Base-by-base conservation (phyloP, 345 rosid genomes). In the Salix dunnii region DNA sequence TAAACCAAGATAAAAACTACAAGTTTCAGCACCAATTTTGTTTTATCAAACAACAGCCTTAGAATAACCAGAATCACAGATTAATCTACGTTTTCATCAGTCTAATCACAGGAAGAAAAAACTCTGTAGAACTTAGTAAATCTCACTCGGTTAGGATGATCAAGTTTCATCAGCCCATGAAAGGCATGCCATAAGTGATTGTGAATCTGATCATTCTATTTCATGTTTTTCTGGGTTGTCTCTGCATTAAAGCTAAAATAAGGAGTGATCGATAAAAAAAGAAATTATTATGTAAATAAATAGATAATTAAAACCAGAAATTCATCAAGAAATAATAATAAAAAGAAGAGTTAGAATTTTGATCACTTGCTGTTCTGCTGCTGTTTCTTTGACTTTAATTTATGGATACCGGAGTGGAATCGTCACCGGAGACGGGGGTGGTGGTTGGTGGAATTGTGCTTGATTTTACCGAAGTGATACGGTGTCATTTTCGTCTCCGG, bases 61-160 rank as follows among this genome's bases (percentile, higher is more conserved):
- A 18, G 94, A 90, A 84, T 90, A 90, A 68, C 94, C 92, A 86
- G 87, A 90, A 83, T 90, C 94, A 76, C 94, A 90, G 46, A 90
- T 90, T 77, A n/a, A n/a, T n/a, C n/a, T n/a, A n/a, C 31, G 31
- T 30, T 30, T 30, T 30, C 31, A 30, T 30, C 31, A 30, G 31
- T 30, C 2, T 30, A 30, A 30, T 30, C 31, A 30, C 31, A 30
- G 2, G 31, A 30, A 30, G 31, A 30, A 30, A 2, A 30, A 30
- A 30, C 31, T 1, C 31, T 30, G 2, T 30, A 30, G 31, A 30
- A 30, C 31, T 30, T 30, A 30, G 31, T 30, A 30, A 30, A 30
- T 1, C 31, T 30, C 2, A 30, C 31, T 30, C 31, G 31, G 31
- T 30, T 30, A 30, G 31, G 31, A 30, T 30, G 31, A 30, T 30